Evolutionary conservation across 345 rosid species (phyloP).

Genomic region (Gossypium raimondii): DNA sequence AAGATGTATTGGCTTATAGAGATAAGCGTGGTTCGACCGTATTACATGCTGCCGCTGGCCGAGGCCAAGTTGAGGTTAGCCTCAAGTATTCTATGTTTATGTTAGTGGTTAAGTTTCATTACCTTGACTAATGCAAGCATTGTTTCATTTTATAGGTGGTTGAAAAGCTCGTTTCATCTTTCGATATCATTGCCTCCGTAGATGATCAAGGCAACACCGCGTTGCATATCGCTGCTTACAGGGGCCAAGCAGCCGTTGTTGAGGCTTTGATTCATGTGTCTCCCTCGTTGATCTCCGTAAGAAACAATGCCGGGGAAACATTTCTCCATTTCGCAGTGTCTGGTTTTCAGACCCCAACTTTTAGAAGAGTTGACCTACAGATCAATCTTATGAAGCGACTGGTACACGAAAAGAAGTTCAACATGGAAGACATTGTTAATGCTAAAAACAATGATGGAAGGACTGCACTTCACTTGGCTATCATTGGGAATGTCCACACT

Average conservation of each 20-base stretch:
- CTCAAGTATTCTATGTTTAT: background rate
- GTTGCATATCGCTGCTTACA: conserved; percentile 64
- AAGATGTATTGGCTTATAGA: conserved; percentile 53
- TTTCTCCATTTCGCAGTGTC: conserved; percentile 75
- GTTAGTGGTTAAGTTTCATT: background rate
- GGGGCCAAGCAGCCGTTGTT: conserved; percentile 64
- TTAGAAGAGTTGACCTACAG: conserved; percentile 73
- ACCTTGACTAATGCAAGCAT: background rate
- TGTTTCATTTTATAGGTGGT: conserved; percentile 47
- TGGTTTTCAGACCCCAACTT: conserved; percentile 69
- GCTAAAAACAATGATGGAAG: conserved; percentile 60
- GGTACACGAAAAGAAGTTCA: conserved; percentile 27
- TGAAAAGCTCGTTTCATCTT: conserved; percentile 48
- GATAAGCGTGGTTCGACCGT: conserved; percentile 79
- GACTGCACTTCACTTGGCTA: conserved; percentile 83
- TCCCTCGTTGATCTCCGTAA: conserved; percentile 45
- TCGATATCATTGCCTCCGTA: conserved; percentile 36
- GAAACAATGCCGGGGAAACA: conserved; percentile 69
- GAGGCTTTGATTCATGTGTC: conserved; percentile 50
- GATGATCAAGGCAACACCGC: conserved; percentile 78
- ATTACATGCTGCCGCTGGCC: conserved; percentile 85
- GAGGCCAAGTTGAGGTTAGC: conserved; percentile 73
- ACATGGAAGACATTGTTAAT: conserved; percentile 48
- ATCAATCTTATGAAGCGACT: conserved; percentile 60
- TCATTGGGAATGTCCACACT: conserved; percentile 55